Percentiles rank a stretch among this genome's conserved stretches.
These are phyloP conservation scores for Lactarius sanguifluus DNA, from an alignment of 768 basidiomycete genomes.

Conservation along the genomic window DNA sequence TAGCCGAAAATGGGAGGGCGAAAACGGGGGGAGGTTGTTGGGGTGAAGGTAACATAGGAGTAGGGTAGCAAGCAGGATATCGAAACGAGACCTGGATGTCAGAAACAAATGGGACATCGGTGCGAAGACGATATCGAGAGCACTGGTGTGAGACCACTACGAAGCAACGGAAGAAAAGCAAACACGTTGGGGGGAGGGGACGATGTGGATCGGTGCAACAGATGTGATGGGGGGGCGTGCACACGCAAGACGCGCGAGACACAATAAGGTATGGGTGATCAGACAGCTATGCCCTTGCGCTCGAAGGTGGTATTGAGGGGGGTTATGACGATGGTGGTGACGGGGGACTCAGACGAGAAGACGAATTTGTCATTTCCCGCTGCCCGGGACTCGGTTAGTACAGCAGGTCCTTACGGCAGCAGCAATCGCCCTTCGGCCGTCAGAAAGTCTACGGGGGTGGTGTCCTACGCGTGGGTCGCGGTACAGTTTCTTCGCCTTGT, in stretches of 20 bases:
- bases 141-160: conserved; percentile 8
- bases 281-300: conserved; percentile 2
- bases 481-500: not conserved
- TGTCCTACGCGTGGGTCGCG: not conserved
- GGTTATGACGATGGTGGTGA: not conserved
- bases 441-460: conserved; percentile 5
- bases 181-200: not conserved
- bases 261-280: conserved; percentile 7
- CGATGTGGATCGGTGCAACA: conserved; percentile 11
- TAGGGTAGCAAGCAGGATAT: conserved; percentile 16
- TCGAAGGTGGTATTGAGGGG: not conserved
- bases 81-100: conserved; percentile 19
- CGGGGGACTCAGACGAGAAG: conserved; percentile 8
- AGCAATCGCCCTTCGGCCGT: not conserved
- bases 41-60: not conserved
- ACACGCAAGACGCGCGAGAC: not conserved
- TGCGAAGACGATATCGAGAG: conserved; percentile 14
- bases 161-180: conserved; percentile 18
- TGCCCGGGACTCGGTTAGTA: not conserved
- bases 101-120: conserved; percentile 10
- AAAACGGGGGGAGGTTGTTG: not conserved
- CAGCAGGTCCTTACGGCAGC: not conserved
- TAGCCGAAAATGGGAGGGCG: not conserved
- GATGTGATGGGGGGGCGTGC: not conserved
- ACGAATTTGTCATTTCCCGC: conserved; percentile 8